Percentiles rank a stretch among this genome's conserved stretches.
Evolutionary conservation across 1,139 yeast species (phyloP).

Genomic region (Scheffersomyces illinoinensis): DNA sequence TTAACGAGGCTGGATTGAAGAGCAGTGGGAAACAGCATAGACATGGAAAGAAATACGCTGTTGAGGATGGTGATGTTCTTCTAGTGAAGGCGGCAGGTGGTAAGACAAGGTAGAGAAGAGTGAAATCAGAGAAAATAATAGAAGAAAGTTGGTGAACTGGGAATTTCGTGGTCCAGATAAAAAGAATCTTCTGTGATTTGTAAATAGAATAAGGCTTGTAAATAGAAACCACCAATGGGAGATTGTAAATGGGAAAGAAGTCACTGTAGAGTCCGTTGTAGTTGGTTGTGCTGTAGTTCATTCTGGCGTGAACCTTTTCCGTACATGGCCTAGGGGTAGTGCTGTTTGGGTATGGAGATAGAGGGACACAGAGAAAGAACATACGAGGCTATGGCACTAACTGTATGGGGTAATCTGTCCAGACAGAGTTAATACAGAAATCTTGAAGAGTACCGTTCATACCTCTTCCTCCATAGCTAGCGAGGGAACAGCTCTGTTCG

Average conservation of each 20-base stretch:
- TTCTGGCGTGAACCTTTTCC: background rate
- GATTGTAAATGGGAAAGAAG: background rate
- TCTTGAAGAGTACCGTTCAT: no score
- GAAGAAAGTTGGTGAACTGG: background rate
- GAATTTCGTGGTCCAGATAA: background rate
- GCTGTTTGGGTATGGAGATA: background rate
- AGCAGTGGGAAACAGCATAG: constrained; percentile 52
- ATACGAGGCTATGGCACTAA: no score
- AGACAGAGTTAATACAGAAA: no score
- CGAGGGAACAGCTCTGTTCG: background rate
- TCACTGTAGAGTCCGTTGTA: background rate
- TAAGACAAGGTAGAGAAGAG: constrained; percentile 18
- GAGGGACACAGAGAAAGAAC: background rate
- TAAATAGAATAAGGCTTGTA: background rate
- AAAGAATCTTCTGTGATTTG: background rate
- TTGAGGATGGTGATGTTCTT: constrained; percentile 79
- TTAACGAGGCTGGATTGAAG: constrained; percentile 47
- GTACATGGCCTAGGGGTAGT: background rate
- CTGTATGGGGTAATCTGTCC: no score
- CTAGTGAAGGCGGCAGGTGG: constrained; percentile 58
- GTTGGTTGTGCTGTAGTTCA: background rate
- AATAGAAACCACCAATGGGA: background rate
- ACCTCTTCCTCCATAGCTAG: background rate
- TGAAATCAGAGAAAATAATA: background rate
- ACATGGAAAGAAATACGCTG: constrained; percentile 70